Base-by-base conservation (phyloP, 2,329 filamentous ascomycete genomes). In the Tolypocladium endophyticum region DNA sequence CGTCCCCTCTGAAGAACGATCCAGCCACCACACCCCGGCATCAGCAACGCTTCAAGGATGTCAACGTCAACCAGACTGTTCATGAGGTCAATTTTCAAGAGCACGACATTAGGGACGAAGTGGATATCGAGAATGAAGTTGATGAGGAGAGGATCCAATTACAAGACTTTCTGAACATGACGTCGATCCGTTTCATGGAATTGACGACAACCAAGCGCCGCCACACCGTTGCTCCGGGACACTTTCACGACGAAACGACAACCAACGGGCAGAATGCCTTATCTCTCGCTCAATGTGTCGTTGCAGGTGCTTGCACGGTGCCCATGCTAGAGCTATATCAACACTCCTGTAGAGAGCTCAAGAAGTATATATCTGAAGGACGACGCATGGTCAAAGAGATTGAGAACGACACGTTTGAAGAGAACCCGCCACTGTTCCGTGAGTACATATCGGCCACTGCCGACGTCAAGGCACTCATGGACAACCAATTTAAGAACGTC, bases 121-220 rank as follows among this genome's bases (percentile, higher is more conserved):
- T 68, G 2, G 73, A 80, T 52, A 66, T 76, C 30, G 74, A 78
- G 57, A 72, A 76, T 7, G 81, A 84, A n/a, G 79, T 78, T 25
- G 72, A 78, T 16, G 79, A 81, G 25, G 69, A 87, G 33, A 81
- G 80, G 28, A 92, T 96, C 58, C 88, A 92, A 54, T 79, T 99
- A 3, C 91, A 96, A 66, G 89, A 96, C 58, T 99, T 99, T 74
- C 77, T 99, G 53, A 90, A 95, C 63, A 87, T 96, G 85, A 97
- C 93, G 2, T 95, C 90, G 61, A 96, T 99, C 68, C 90, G 92
- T 58, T 99, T 99, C 76, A 97, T 99, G 89, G 94, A 99, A 71
- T 80, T 99, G 56, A 96, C 88, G n/a, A 96, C 93, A 0, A 97
- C 92, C 1, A 97, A 97, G 72, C 82, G 93, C 65, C 84, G 94